These are phyloP conservation scores for Spirogloea muscicola DNA, from an alignment of 139 green algal species.

Conservation along the genomic window DNA sequence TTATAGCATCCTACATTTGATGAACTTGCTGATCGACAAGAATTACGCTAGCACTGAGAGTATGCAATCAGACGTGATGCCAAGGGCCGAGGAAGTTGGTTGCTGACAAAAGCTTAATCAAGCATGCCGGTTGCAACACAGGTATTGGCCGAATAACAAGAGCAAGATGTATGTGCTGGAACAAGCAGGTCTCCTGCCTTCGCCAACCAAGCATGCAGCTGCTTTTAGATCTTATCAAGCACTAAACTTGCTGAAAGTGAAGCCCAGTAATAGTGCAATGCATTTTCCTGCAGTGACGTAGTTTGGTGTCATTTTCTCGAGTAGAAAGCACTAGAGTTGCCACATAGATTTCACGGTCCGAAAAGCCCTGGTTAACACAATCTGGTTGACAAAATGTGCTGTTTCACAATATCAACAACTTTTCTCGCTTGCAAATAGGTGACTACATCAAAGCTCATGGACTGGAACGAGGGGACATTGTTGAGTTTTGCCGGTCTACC, in stretches of 20 bases:
- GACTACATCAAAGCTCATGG: conserved; percentile 19
- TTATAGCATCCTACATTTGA: too few relatives aligned
- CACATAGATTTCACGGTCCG: not conserved
- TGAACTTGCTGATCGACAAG: too few relatives aligned
- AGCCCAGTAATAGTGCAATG: not conserved
- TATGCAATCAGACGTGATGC: too few relatives aligned
- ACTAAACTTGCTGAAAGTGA: not conserved
- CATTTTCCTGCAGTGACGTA: not conserved
- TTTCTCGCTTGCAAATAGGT: conserved; percentile 1
- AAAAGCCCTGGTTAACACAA: not conserved
- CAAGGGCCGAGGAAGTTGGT: too few relatives aligned
- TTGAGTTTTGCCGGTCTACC: conserved; percentile 16
- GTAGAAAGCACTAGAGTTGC: not conserved
- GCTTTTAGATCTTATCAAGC: not conserved
- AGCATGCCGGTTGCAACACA: too few relatives aligned
- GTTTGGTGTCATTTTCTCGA: not conserved
- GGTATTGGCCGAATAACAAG: conserved; percentile 37
- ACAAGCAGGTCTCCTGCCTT: conserved; percentile 10
- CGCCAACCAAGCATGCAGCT: not conserved
- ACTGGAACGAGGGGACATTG: conserved; percentile 14
- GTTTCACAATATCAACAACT: not conserved
- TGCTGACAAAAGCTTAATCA: too few relatives aligned
- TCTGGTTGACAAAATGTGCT: not conserved
- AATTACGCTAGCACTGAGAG: too few relatives aligned
- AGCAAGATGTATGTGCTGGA: conserved; percentile 44